phyloP scores from a whole-genome alignment of 169 alveolate genomes.

The Cyclospora cayetanensis region DNA sequence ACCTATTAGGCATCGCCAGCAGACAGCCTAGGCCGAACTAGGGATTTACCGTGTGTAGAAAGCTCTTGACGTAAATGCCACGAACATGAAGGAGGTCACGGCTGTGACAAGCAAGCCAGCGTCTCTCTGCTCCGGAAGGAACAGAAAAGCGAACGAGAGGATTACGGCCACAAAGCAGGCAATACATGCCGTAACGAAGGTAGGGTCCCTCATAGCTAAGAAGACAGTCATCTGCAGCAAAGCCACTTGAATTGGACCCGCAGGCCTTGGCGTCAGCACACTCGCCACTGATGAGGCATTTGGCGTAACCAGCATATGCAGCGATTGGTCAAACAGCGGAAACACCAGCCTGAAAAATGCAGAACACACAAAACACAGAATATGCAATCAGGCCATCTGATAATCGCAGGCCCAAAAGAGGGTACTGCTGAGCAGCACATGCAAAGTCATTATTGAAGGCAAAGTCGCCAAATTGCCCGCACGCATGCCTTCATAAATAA shows the following conservation, averaged over 20 bases:
- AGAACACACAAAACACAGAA: background rate
- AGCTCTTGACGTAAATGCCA: slow-evolving; percentile 2
- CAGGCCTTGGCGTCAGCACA: background rate
- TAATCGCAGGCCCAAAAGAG: too few relatives aligned
- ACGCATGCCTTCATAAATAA: too few relatives aligned
- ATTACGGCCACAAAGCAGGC: background rate
- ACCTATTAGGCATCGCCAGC: background rate
- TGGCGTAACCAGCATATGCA: background rate
- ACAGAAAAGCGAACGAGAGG: background rate
- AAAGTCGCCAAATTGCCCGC: too few relatives aligned
- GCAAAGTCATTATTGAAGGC: too few relatives aligned
- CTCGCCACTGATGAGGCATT: background rate
- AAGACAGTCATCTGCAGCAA: background rate
- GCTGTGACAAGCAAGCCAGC: background rate
- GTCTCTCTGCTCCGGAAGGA: background rate
- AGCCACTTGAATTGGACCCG: background rate
- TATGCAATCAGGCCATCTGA: too few relatives aligned
- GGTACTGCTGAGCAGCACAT: too few relatives aligned
- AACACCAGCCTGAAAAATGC: background rate
- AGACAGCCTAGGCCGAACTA: background rate
- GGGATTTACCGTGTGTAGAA: background rate
- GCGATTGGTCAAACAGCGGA: background rate
- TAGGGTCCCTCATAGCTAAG: background rate
- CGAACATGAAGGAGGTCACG: background rate
- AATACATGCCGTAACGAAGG: background rate